A percentile compares a stretch with the other conserved stretches of the same genome.
These are phyloP conservation scores for Sherardia arvensis DNA, from an alignment of 257 asterid genomes.

Conservation along the genomic window DNA sequence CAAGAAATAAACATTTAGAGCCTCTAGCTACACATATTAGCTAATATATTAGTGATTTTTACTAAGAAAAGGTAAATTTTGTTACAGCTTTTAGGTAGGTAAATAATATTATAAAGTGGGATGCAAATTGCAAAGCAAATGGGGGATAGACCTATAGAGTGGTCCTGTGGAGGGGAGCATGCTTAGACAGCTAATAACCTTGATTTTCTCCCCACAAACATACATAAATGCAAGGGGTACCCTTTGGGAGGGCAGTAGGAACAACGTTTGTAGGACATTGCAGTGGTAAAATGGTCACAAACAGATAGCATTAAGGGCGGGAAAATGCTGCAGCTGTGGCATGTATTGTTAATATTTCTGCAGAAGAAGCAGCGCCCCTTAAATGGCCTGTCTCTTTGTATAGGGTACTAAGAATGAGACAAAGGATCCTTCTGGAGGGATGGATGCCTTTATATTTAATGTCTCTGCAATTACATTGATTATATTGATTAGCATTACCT, in stretches of 20 bases:
- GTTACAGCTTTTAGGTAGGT: no score
- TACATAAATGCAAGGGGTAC: not conserved
- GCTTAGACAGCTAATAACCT: not conserved
- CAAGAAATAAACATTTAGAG: no score
- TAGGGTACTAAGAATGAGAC: not conserved
- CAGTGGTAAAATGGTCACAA: not conserved
- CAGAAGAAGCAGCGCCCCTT: not conserved
- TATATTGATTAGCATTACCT: no score
- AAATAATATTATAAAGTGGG: not conserved
- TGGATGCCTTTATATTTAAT: not conserved
- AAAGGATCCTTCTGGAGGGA: not conserved
- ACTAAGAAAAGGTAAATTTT: no score
- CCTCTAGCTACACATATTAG: no score
- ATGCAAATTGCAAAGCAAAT: not conserved
- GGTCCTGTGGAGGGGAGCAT: not conserved
- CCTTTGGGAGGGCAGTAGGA: not conserved
- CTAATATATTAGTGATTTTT: no score
- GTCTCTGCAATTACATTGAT: not conserved
- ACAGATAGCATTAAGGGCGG: not conserved
- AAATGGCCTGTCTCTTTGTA: not conserved
- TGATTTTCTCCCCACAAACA: not conserved
- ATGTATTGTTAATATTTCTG: not conserved
- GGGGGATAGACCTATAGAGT: not conserved
- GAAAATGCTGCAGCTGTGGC: no score
- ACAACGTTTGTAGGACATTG: not conserved